Conservation (phyloP, 176 grass and related monocot species). For the Alloteropsis semialata region DNA sequence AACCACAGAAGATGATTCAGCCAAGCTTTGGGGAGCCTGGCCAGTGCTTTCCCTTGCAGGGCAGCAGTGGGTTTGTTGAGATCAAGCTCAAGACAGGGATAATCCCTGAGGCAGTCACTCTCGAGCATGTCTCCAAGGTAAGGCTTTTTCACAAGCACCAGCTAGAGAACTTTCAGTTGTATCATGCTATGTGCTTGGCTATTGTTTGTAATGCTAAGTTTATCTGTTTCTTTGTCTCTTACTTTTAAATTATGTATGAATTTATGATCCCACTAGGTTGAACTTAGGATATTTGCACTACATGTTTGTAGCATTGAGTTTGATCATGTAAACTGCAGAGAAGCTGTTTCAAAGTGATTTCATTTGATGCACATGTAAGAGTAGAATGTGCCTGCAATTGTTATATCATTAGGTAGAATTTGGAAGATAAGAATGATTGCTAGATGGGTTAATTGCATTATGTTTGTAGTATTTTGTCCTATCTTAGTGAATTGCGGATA, state of each 20-base stretch:
- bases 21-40: slow-evolving; percentile 95
- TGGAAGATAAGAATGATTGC: background rate
- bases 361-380: background rate
- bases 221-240: background rate
- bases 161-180: background rate
- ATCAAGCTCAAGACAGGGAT: slow-evolving; percentile 70
- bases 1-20: slow-evolving; percentile 68
- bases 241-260: background rate
- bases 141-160: background rate
- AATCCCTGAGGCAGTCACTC: slow-evolving; percentile 72
- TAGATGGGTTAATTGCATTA: background rate
- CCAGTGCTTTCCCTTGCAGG: slow-evolving; percentile 76
- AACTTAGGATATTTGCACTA: background rate
- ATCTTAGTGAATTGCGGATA: background rate
- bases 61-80: slow-evolving; percentile 77
- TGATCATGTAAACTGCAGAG: background rate
- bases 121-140: slow-evolving; percentile 93
- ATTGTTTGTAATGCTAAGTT: background rate
- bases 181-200: background rate
- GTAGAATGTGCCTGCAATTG: background rate
- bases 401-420: background rate
- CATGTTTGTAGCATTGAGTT: background rate
- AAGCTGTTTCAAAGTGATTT: background rate
- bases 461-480: background rate
- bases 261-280: background rate